Percentiles rank a stretch among this genome's conserved stretches.
Conservation (phyloP, 192 early-diverging fungal species). For the Rhizoclosmatium sp. region DNA sequence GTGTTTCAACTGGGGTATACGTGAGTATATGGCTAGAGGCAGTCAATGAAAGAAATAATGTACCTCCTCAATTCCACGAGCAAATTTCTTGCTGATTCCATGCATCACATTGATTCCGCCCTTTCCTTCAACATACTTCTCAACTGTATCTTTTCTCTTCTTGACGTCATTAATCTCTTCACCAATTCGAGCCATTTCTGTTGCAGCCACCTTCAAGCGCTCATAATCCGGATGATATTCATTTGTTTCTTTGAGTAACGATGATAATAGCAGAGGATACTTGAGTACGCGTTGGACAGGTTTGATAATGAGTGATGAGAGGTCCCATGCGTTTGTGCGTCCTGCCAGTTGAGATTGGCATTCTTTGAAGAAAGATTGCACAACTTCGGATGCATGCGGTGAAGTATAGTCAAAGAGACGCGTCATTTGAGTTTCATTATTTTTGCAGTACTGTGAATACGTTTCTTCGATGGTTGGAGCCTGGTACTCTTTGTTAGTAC, state of each 20-base stretch:
- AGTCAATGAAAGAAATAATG: not conserved
- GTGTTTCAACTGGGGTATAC: slow-evolving; percentile 60
- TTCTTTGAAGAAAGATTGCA: slow-evolving; percentile 62
- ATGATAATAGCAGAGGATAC: slow-evolving; percentile 87
- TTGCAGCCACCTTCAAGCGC: slow-evolving; percentile 58
- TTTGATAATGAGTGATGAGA: slow-evolving; percentile 90
- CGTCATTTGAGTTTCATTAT: slow-evolving; percentile 72
- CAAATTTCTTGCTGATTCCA: slow-evolving; percentile 66
- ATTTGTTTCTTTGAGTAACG: slow-evolving; percentile 65
- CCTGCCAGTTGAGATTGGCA: slow-evolving; percentile 60
- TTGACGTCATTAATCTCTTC: slow-evolving; percentile 88
- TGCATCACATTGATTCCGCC: slow-evolving; percentile 75
- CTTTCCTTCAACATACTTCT: slow-evolving; percentile 81
- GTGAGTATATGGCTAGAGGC: not conserved
- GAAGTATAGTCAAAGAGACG: slow-evolving; percentile 67
- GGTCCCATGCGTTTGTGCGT: slow-evolving; percentile 89
- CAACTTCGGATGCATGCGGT: not conserved
- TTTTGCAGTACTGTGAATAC: slow-evolving; percentile 80
- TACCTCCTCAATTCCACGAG: slow-evolving; percentile 33
- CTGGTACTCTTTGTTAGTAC: not conserved
- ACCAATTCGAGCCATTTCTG: slow-evolving; percentile 55
- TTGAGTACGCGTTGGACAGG: slow-evolving; percentile 98
- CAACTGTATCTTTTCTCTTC: slow-evolving; percentile 84
- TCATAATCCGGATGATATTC: slow-evolving; percentile 54
- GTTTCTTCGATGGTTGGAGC: slow-evolving; percentile 57